Conservation (phyloP, 2,329 filamentous ascomycete genomes). For the Ophioceras dolichostomum region DNA sequence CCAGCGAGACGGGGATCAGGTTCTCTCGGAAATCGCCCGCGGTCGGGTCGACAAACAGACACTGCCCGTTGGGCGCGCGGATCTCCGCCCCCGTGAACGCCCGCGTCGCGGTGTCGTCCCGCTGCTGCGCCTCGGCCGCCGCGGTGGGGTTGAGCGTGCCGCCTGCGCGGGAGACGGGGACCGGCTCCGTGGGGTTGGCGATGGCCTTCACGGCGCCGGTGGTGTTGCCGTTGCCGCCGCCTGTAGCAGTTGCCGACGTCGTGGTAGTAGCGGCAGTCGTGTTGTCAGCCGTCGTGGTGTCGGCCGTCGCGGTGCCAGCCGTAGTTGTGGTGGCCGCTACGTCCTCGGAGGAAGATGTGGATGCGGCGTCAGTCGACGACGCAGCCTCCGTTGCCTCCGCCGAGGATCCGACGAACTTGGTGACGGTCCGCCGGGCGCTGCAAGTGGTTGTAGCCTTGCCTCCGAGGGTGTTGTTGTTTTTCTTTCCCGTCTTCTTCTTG, state of each 20-base stretch:
- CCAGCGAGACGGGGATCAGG: constrained; percentile 34
- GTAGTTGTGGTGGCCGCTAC: not conserved
- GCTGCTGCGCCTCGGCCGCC: constrained; percentile 33
- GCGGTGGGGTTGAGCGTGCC: constrained; percentile 34
- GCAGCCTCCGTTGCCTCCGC: not conserved
- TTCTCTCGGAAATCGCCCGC: constrained; percentile 42
- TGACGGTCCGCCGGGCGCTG: not conserved
- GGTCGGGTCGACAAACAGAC: constrained; percentile 37
- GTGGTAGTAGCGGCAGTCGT: constrained; percentile 26
- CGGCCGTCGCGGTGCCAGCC: not conserved
- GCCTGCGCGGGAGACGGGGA: constrained; percentile 38
- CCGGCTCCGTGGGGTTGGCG: constrained; percentile 26
- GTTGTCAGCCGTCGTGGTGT: constrained; percentile 5
- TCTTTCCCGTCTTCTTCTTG: no score
- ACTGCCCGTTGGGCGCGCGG: constrained; percentile 33
- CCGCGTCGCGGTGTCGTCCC: constrained; percentile 32
- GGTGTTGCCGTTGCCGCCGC: constrained; percentile 1
- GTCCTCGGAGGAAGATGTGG: not conserved
- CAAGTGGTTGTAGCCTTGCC: not conserved
- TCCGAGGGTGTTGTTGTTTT: no score
- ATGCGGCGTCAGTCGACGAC: not conserved
- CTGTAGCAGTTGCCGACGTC: constrained; percentile 10
- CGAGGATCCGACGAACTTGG: not conserved
- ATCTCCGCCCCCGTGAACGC: constrained; percentile 32
- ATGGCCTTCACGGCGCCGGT: constrained; percentile 14